These are phyloP conservation scores for Xylariaceae sp. DNA, from an alignment of 2,329 filamentous ascomycete genomes.

Conservation along the genomic window DNA sequence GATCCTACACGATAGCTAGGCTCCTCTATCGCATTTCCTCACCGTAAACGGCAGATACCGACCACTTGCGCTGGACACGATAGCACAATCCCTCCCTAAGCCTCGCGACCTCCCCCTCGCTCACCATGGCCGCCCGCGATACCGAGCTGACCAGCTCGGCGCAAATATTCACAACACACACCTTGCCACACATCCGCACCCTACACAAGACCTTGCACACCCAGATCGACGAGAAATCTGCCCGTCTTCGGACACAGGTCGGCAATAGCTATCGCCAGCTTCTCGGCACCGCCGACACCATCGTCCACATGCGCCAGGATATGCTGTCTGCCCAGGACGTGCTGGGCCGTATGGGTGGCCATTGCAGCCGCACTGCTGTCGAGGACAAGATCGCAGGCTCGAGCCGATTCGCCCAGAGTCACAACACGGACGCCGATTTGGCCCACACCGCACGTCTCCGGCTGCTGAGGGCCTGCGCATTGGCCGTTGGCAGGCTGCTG, in stretches of 20 bases:
- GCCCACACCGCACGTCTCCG: conserved; percentile 42
- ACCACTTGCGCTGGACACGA: neutral
- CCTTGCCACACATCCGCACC: conserved; percentile 61
- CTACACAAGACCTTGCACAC: conserved; percentile 60
- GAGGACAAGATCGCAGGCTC: conserved; percentile 63
- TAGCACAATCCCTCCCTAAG: neutral
- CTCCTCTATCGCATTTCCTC: too few relatives aligned
- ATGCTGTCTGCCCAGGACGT: conserved; percentile 72
- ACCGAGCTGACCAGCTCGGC: conserved; percentile 47
- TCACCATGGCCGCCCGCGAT: conserved; percentile 40
- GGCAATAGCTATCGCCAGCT: conserved; percentile 79
- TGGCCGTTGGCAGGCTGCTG: conserved; percentile 49
- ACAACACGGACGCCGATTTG: conserved; percentile 24
- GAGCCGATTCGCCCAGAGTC: conserved; percentile 40
- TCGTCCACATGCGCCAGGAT: conserved; percentile 80
- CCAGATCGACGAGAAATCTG: conserved; percentile 61
- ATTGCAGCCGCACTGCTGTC: conserved; percentile 72
- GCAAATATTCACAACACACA: conserved; percentile 55
- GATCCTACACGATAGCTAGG: neutral
- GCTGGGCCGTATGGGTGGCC: conserved; percentile 68
- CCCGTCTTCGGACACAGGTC: conserved; percentile 61
- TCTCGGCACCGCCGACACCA: conserved; percentile 88
- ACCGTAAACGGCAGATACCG: too few relatives aligned
- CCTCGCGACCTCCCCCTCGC: neutral
- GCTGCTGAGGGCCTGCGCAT: conserved; percentile 51